Conservation (phyloP, 192 early-diverging fungal genomes). For the Chytriomyces confervae region DNA sequence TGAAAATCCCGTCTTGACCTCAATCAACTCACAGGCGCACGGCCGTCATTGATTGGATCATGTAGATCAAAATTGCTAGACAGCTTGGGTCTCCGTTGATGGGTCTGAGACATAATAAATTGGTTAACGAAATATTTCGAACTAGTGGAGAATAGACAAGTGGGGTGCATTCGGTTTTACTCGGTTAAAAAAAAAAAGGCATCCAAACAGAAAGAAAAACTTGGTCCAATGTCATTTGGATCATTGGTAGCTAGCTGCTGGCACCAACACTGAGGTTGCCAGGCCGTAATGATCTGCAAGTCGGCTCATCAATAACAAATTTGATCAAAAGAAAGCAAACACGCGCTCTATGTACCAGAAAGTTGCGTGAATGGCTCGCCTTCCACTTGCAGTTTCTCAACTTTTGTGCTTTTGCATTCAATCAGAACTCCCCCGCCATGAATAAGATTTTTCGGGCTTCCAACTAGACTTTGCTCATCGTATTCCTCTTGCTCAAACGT, state of each 20-base stretch:
- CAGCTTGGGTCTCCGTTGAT: too few relatives aligned
- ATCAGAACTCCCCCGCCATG: not conserved
- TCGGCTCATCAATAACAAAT: not conserved
- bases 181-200: not conserved
- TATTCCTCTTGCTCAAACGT: not conserved
- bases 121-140: too few relatives aligned
- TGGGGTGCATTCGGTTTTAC: not conserved
- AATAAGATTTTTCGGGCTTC: not conserved
- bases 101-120: too few relatives aligned
- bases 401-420: slow-evolving; percentile 17
- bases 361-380: slow-evolving; percentile 33
- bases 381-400: slow-evolving; percentile 37
- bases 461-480: not conserved
- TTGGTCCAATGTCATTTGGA: not conserved
- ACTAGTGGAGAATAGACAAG: too few relatives aligned
- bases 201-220: not conserved
- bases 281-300: slow-evolving; percentile 34
- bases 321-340: not conserved
- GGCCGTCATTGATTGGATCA: too few relatives aligned
- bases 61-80: too few relatives aligned
- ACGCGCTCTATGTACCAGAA: slow-evolving; percentile 15
- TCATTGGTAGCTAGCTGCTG: not conserved
- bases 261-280: slow-evolving; percentile 11
- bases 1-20: too few relatives aligned
- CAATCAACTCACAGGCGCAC: too few relatives aligned